phyloP scores from a whole-genome alignment of 768 basidiomycete genomes.

The Postia placenta region DNA sequence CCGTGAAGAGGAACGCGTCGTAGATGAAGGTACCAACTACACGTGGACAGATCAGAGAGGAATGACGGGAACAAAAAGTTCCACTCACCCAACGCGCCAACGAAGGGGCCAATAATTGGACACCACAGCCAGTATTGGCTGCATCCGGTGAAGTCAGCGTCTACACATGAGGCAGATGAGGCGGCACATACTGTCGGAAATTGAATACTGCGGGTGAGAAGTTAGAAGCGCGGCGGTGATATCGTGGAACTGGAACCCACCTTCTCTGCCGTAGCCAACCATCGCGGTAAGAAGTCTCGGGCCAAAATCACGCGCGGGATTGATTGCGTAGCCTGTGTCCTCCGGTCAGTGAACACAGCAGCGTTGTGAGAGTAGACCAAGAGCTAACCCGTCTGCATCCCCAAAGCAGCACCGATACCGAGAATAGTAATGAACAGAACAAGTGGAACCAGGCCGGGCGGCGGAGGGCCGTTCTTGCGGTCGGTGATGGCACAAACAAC shows the following conservation, averaged over 20 bases:
- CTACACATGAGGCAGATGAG: neutral
- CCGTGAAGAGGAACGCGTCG: constrained; percentile 52
- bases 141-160: constrained; percentile 24
- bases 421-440: constrained; percentile 50
- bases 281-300: constrained; percentile 64
- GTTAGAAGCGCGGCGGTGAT: neutral
- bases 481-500: constrained; percentile 50
- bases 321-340: constrained; percentile 47
- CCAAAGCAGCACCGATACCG: constrained; percentile 53
- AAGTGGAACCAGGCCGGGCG: constrained; percentile 47
- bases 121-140: constrained; percentile 76
- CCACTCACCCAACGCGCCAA: constrained; percentile 40
- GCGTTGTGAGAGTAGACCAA: too few species aligned
- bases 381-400: constrained; percentile 45
- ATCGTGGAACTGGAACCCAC: constrained; percentile 3
- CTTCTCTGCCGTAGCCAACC: constrained; percentile 62
- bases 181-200: constrained; percentile 32
- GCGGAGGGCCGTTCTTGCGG: constrained; percentile 41
- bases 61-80: neutral
- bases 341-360: neutral
- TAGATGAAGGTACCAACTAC: constrained; percentile 46
- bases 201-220: constrained; percentile 28
- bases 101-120: constrained; percentile 51
- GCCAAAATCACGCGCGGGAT: constrained; percentile 70
- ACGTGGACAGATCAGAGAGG: neutral